Conservation (phyloP, 768 basidiomycete genomes). For the Dacryopinax primogenitus region DNA sequence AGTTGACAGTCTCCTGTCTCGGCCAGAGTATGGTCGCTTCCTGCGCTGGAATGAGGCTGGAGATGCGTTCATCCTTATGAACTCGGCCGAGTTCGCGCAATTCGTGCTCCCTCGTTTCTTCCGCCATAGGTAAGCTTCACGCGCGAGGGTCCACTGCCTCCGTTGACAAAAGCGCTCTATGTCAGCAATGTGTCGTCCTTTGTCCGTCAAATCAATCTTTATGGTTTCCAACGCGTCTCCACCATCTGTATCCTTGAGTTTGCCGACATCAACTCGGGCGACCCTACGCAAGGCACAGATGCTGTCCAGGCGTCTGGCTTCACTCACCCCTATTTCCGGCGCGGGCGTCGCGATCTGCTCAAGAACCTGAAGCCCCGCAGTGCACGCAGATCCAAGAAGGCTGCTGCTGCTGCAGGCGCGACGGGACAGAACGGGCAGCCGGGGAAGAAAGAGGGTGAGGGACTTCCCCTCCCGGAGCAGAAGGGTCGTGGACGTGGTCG, state of each 20-base stretch:
- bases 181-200: conserved; percentile 15
- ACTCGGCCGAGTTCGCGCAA: conserved; percentile 17
- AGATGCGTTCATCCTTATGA: conserved; percentile 15
- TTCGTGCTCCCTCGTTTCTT: conserved; percentile 17
- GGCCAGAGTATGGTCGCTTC: conserved; percentile 14
- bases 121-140: conserved; percentile 11
- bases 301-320: conserved; percentile 6
- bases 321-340: conserved; percentile 7
- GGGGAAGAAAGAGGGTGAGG: not conserved
- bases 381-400: conserved; percentile 4
- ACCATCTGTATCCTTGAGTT: conserved; percentile 15
- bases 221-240: conserved; percentile 14
- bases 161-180: not conserved
- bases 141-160: conserved; percentile 10
- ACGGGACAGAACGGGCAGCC: not conserved
- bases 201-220: conserved; percentile 16
- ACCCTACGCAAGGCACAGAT: not conserved
- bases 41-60: conserved; percentile 15
- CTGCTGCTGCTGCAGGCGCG: not conserved
- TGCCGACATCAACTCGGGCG: conserved; percentile 1
- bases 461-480: not conserved
- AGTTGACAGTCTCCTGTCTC: not conserved
- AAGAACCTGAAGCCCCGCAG: conserved; percentile 8
- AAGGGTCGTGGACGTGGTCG: not conserved
- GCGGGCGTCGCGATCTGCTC: conserved; percentile 2